Conservation (phyloP, 208 protist species). For the Herpetomonas samuelpessoai region DNA sequence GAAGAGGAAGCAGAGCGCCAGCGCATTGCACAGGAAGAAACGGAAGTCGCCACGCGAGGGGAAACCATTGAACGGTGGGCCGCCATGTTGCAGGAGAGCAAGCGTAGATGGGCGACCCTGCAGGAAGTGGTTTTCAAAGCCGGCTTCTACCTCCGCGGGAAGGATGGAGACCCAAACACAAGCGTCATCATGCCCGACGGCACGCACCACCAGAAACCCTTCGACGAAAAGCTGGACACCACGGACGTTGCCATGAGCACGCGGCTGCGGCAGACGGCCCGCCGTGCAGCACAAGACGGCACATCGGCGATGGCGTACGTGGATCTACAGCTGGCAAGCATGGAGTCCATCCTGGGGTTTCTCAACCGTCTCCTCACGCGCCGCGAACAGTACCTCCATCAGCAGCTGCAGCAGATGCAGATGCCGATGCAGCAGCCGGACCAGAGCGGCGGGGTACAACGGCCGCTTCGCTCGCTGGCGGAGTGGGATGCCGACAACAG, state of each 20-base stretch:
- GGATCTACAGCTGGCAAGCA: not conserved
- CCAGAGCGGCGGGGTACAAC: too few relatives aligned
- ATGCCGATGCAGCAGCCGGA: too few relatives aligned
- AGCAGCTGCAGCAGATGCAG: not conserved
- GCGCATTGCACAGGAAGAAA: not conserved
- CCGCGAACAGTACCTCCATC: not conserved
- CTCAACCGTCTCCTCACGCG: not conserved
- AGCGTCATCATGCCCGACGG: too few relatives aligned
- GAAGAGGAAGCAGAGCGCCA: not conserved
- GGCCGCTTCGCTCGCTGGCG: too few relatives aligned
- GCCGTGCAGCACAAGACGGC: not conserved
- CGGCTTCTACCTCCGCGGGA: too few relatives aligned
- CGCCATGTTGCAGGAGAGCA: not conserved
- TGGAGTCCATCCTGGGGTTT: not conserved
- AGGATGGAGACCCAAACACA: too few relatives aligned
- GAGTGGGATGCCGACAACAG: too few relatives aligned
- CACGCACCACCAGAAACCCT: too few relatives aligned
- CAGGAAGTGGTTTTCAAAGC: too few relatives aligned
- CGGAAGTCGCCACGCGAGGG: not conserved
- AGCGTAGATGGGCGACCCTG: too few relatives aligned
- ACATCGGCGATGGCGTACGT: not conserved
- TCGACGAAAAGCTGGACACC: too few relatives aligned
- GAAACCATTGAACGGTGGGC: not conserved
- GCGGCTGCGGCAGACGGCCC: not conserved
- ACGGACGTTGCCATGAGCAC: too few relatives aligned